phyloP scores from a whole-genome alignment of 2,329 filamentous ascomycete species.

The Coniochaeta ligniaria region DNA sequence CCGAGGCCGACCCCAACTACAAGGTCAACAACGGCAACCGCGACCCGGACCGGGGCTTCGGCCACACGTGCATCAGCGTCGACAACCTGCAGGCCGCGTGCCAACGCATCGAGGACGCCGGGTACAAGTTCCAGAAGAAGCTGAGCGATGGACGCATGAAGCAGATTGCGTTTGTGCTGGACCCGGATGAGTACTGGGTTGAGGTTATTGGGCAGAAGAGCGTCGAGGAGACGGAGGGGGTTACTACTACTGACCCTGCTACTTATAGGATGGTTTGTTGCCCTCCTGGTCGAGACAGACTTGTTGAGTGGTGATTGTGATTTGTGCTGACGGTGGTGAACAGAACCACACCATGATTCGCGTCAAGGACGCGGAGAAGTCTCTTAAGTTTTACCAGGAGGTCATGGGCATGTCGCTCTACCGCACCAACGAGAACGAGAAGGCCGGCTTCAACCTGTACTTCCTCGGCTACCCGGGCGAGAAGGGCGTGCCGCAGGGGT shows the following conservation, averaged over 20 bases:
- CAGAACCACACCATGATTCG: slow-evolving; percentile 92
- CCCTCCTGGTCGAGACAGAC: background rate
- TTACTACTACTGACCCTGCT: slow-evolving; percentile 63
- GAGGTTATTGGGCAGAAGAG: slow-evolving; percentile 70
- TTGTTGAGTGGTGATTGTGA: background rate
- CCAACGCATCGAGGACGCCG: slow-evolving; percentile 79
- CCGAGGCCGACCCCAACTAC: slow-evolving; percentile 76
- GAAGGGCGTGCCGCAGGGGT: slow-evolving; percentile 36
- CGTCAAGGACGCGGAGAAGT: slow-evolving; percentile 73
- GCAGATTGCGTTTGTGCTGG: slow-evolving; percentile 82
- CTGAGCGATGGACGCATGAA: slow-evolving; percentile 81
- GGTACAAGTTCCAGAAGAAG: slow-evolving; percentile 94
- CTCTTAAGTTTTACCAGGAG: slow-evolving; percentile 75
- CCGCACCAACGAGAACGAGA: slow-evolving; percentile 62
- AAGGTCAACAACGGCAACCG: slow-evolving; percentile 81
- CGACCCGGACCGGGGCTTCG: slow-evolving; percentile 79
- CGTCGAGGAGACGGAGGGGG: slow-evolving; percentile 63
- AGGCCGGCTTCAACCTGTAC: slow-evolving; percentile 79
- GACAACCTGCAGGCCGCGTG: slow-evolving; percentile 87
- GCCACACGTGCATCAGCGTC: slow-evolving; percentile 77
- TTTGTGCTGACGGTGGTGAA: background rate
- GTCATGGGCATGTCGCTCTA: slow-evolving; percentile 82
- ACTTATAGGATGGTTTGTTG: slow-evolving; percentile 65
- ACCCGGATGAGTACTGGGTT: slow-evolving; percentile 84
- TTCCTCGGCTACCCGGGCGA: slow-evolving; percentile 74